phyloP scores from a whole-genome alignment of 169 alveolate species.

The Plasmodium knowlesi region DNA sequence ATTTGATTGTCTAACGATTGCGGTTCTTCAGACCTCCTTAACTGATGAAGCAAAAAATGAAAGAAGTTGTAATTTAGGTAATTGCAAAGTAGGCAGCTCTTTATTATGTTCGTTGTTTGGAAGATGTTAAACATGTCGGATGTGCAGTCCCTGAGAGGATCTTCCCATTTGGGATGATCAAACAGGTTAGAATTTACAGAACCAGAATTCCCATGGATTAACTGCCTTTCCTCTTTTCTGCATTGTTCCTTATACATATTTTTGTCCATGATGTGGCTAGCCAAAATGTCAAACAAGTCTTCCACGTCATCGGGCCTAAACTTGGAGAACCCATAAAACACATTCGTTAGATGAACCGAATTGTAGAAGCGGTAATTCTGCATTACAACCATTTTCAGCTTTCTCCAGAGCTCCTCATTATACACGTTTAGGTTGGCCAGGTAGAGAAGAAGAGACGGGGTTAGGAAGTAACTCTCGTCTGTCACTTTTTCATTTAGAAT shows the following conservation, averaged over 20 bases:
- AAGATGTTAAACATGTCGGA: constrained; percentile 11
- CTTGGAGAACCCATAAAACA: constrained; percentile 54
- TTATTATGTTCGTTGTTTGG: constrained; percentile 54
- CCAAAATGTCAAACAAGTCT: constrained; percentile 30
- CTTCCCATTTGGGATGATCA: neutral
- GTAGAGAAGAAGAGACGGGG: constrained; percentile 27
- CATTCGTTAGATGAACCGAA: constrained; percentile 48
- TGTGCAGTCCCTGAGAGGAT: neutral
- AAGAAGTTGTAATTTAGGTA: constrained; percentile 44
- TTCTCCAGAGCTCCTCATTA: constrained; percentile 24
- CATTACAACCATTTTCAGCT: constrained; percentile 26
- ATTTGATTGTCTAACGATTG: constrained; percentile 35
- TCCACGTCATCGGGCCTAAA: constrained; percentile 19
- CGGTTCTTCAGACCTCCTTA: neutral
- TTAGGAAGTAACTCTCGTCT: constrained; percentile 25
- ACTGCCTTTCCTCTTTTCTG: neutral
- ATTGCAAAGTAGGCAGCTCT: constrained; percentile 24
- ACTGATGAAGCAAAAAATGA: neutral
- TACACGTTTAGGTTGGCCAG: constrained; percentile 47
- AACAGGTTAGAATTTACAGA: neutral
- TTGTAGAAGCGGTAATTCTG: constrained; percentile 56
- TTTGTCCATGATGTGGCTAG: constrained; percentile 26
- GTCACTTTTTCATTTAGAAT: constrained; percentile 20
- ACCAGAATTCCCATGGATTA: neutral
- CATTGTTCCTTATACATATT: neutral